phyloP scores from a whole-genome alignment of 176 grass and related monocot species.

The Avena sativa region DNA sequence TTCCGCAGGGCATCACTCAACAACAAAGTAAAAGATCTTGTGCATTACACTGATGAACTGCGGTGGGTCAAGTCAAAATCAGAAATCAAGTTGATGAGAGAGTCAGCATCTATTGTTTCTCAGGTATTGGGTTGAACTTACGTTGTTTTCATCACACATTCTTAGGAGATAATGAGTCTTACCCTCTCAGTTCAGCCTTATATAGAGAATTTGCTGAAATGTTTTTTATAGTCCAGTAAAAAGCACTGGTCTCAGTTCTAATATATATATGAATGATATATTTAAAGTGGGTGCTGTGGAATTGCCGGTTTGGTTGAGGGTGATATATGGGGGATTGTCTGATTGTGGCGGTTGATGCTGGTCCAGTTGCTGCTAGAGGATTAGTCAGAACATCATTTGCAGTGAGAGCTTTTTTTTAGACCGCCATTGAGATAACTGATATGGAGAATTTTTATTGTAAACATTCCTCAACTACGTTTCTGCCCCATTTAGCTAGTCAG shows the following conservation, averaged over 20 bases:
- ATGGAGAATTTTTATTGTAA: constrained; percentile 18
- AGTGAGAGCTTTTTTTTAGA: neutral
- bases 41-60: constrained; percentile 73
- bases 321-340: constrained; percentile 3
- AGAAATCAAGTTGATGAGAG: constrained; percentile 81
- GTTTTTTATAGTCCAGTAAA: constrained; percentile 29
- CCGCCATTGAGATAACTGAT: constrained; percentile 4
- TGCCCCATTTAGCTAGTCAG: neutral
- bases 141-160: constrained; percentile 14
- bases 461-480: constrained; percentile 3
- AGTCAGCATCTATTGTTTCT: constrained; percentile 91
- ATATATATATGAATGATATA: neutral
- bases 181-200: constrained; percentile 17
- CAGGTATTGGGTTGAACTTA: constrained; percentile 60
- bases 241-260: neutral
- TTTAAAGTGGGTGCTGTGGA: neutral
- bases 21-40: constrained; percentile 76
- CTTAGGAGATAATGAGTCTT: neutral
- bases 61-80: constrained; percentile 88
- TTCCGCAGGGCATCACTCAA: constrained; percentile 67
- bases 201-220: constrained; percentile 11
- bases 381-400: neutral
- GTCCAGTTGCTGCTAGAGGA: constrained; percentile 25
- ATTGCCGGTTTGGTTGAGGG: constrained; percentile 6
- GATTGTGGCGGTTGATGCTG: neutral